Conservation (phyloP, 306 rosid species). For the Rosa persica region DNA sequence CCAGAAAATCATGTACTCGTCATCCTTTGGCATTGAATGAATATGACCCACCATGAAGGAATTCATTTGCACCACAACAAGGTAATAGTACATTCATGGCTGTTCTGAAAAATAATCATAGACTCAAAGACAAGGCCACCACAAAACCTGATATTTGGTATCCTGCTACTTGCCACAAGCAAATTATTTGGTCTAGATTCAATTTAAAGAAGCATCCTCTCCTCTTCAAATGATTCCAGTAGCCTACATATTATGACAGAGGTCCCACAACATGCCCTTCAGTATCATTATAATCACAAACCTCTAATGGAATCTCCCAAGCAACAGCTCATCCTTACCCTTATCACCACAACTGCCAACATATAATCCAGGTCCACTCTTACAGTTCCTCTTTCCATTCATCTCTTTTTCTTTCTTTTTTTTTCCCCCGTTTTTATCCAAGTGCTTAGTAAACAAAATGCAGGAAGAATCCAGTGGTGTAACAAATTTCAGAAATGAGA, state of each 20-base stretch:
- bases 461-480: background rate
- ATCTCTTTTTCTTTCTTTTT: background rate
- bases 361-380: background rate
- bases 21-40: constrained; percentile 4
- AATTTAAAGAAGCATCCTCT: background rate
- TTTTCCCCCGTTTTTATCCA: background rate
- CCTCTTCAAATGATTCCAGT: background rate
- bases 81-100: background rate
- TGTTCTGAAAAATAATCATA: background rate
- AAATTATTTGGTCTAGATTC: background rate
- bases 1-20: background rate
- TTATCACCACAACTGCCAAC: constrained; percentile 19
- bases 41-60: background rate
- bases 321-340: constrained; percentile 19
- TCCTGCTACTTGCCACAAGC: background rate
- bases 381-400: background rate
- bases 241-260: constrained; percentile 1
- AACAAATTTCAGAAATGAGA: background rate
- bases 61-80: background rate
- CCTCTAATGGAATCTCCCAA: constrained; percentile 17
- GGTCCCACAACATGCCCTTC: constrained; percentile 25
- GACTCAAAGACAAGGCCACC: background rate
- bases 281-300: constrained; percentile 21
- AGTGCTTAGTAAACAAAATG: background rate
- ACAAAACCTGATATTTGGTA: background rate